Evolutionary conservation across 305 asterid genomes (phyloP), one percentile per base, ranked within the genome.

Genomic region (Fraxinus sp.): DNA sequence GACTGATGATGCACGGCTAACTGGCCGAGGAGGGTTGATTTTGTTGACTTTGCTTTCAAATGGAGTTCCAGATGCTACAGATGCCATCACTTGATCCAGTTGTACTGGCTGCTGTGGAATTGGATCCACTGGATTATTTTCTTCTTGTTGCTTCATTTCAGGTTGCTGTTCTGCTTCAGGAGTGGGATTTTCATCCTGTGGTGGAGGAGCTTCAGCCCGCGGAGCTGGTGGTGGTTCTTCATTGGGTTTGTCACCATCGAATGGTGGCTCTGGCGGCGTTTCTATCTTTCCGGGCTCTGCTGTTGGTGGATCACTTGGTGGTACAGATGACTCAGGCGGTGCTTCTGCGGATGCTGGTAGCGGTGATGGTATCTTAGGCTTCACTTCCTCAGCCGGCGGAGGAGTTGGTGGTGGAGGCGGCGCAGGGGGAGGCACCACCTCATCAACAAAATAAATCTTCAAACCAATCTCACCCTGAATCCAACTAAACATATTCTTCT

Each of bases 381-480:
- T 83, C 6, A 41, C 81, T 33, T 86, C 85, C 70, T 81, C 90
- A 1, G 81, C 83, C 1, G 83, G 85, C 0, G 88, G 86, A 22
- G 88, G 37, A 26, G 83, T 84, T 1, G 85, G 76, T 0, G 91
- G 89, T 0, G 91, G 89, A 1, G 88, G 78, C 3, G 88, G 83
- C 3, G 89, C 75, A 0, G 97, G 92, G 0, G 97, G 94, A 1
- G 91, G 91, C 1, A 77, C 87, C 36, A 80, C 37, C 30, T 91
- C 94, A 46, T 94, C 92, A 14, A 37, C 74, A 41, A 93, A 94
- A 80, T 92, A 92, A 72, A 94, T 92, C 80, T 89, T 94, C 87
- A 94, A 84, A 0, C 97, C 97, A 39, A 94, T 91, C 44, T 93
- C 97, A 0, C 97, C 98, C 80, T 87, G 95, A 62, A 92, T 90